Evolutionary conservation across 2,329 filamentous ascomycete species (phyloP).

Genomic region (Peltaster fructicola): DNA sequence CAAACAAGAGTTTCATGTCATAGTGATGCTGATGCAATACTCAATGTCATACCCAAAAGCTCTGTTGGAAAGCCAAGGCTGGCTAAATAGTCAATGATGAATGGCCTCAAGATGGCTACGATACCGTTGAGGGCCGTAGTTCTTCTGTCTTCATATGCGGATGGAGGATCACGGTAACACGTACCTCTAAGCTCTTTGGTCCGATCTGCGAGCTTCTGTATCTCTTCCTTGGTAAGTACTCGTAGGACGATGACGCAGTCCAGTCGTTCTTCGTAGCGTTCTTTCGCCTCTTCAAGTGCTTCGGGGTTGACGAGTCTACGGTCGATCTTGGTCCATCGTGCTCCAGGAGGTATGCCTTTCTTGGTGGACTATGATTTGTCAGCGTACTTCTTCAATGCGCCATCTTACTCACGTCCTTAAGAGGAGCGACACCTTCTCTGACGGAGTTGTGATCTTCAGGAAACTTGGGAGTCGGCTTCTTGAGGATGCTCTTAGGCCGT

Average conservation of each 20-base stretch:
- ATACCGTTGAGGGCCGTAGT: no score
- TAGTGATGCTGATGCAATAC: conserved; percentile 3
- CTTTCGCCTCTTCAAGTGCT: conserved; percentile 68
- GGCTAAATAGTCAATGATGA: conserved; percentile 5
- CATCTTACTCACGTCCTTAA: conserved; percentile 47
- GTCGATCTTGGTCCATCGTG: conserved; percentile 86
- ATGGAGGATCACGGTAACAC: conserved; percentile 1
- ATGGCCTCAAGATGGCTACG: no score
- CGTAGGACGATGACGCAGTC: conserved; percentile 87
- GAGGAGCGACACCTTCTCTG: conserved; percentile 79
- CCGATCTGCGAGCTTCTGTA: conserved; percentile 66
- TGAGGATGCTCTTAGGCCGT: conserved; percentile 68
- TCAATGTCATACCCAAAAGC: conserved; percentile 7
- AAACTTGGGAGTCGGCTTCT: conserved; percentile 64
- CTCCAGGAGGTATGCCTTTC: conserved; percentile 38
- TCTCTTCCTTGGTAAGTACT: conserved; percentile 75
- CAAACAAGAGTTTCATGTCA: conserved; percentile 2
- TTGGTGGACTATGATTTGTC: conserved; percentile 14
- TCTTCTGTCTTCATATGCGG: conserved; percentile 2
- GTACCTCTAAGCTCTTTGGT: conserved; percentile 60
- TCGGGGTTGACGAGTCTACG: conserved; percentile 78
- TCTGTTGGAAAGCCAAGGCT: conserved; percentile 5
- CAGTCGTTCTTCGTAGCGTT: conserved; percentile 78
- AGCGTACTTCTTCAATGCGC: conserved; percentile 2
- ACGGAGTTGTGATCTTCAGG: conserved; percentile 72